Base-by-base conservation (phyloP, 78 protist species). In the Protostelium mycophagum region DNA sequence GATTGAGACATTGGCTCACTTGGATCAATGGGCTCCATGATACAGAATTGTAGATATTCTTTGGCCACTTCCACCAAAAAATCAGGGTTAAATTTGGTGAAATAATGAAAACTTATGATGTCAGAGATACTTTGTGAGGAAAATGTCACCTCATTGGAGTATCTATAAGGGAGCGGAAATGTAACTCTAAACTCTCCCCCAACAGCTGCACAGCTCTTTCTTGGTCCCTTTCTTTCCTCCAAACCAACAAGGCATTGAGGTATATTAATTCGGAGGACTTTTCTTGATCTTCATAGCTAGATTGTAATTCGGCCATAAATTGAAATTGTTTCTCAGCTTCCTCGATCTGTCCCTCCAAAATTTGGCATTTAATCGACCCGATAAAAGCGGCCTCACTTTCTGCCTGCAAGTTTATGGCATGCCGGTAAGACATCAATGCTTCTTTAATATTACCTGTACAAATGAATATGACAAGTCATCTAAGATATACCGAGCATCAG, bases 301-400 rank as follows among this genome's bases (percentile, higher is more conserved):
- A 51, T 16, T 51, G 73, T 51, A 16, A 16, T 73, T 90, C 90
- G 28, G 0, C 34, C 63, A 90, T 90, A 83, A 92, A 95, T 83
- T 90, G 91, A 0, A 95, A 88, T 90, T 95, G 97, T 73, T 86
- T 63, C 90, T 85, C 89, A 29, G 97, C 97, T 35, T 92, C 94
- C 37, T 88, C 91, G 29, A 95, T 83, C n/a, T 91, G 37, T 83
- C 92, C 90, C 36, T 0, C 0, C 29, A 88, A 31, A 34, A 95
- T 34, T 73, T 88, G 91, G 89, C 92, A 88, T 25, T 16, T 84
- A 73, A 92, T 91, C 84, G 85, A 0, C 31, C 93, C 94, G 89
- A 9, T 0, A 51, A 95, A 73, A 0, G 92, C 92, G 5, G 0
- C 91, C 28, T 84, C 36, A 83, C 35, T 37, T 83, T 63, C 38